Base-by-base conservation (phyloP, 1,139 yeast species). In the Taphrina wiesneri region DNA sequence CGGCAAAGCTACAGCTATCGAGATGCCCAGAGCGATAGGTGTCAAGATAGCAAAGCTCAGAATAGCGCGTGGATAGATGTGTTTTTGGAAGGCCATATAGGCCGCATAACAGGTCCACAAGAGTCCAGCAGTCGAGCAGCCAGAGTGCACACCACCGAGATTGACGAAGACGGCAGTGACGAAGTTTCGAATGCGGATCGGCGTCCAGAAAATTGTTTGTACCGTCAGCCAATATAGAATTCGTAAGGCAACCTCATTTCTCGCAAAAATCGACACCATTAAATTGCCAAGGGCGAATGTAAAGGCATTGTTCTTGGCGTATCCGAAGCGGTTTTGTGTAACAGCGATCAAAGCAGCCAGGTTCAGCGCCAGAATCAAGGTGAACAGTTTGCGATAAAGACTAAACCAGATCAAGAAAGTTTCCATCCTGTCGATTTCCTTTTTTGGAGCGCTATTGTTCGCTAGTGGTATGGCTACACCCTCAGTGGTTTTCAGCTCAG, bases 101-200 rank as follows among this genome's bases (percentile, higher is more conserved):
- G 57, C 64, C 5, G 64, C 56, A 28, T 60, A 60, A 32, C 43
- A 39, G 5, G 57, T 43, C 64, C 64, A 60, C 26, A 51, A 32
- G 17, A 60, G 53, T 15, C 64, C 64, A 25, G 64, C 56, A 13
- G 64, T 49, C 17, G 64, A 26, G 26, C 64, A 60, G 2, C 64
- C 64, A 17, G 64, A 60, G 41, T 60, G 64, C 26, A 60, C 47
- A 19, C 64, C 64, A 19, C 64, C 64, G 11, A 60, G 64, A 30
- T 60, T 52, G 13, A 60, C 57, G 30, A 60, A 60, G 43, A 49
- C 13, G 26, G 51, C 46, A 17, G 64, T 60, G 21, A 60, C 51
- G 28, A 39, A 21, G 23, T 60, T 60, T 26, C 56, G 45, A 32
- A 60, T 51, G 21, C 64, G 64, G 15, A 60, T 21, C 1, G 64